These are phyloP conservation scores for Talaromyces adpressus DNA, from an alignment of 495 filamentous ascomycete species.

Conservation along the genomic window DNA sequence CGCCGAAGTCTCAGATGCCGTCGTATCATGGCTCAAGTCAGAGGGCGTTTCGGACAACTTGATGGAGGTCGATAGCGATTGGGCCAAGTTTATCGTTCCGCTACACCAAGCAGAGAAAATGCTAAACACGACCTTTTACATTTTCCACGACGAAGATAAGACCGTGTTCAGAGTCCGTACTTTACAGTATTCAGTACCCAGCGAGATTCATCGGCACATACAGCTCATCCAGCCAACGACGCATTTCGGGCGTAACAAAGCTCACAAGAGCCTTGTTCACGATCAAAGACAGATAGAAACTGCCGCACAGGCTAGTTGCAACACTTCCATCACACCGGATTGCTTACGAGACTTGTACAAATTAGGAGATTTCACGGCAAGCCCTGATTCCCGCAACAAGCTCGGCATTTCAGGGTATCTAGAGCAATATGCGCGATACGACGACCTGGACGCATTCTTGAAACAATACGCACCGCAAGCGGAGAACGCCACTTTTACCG, in stretches of 20 bases:
- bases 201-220: slow-evolving; percentile 35
- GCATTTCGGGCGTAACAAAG: slow-evolving; percentile 34
- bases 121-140: slow-evolving; percentile 47
- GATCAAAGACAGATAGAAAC: slow-evolving; percentile 20
- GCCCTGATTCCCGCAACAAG: slow-evolving; percentile 31
- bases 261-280: slow-evolving; percentile 17
- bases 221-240: slow-evolving; percentile 52
- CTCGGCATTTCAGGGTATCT: slow-evolving; percentile 66
- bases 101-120: slow-evolving; percentile 46
- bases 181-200: slow-evolving; percentile 51
- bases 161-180: slow-evolving; percentile 41
- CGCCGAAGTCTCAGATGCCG: slow-evolving; percentile 26
- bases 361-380: slow-evolving; percentile 37
- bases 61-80: slow-evolving; percentile 45
- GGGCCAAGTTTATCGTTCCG: slow-evolving; percentile 47
- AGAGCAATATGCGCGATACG: slow-evolving; percentile 55
- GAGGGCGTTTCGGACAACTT: slow-evolving; percentile 33
- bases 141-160: slow-evolving; percentile 34
- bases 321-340: slow-evolving; percentile 43
- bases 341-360: slow-evolving; percentile 57
- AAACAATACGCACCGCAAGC: slow-evolving; percentile 42
- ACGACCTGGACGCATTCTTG: slow-evolving; percentile 51
- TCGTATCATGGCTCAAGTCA: slow-evolving; percentile 45
- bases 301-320: slow-evolving; percentile 30
- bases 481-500: slow-evolving; percentile 21